Conservation (phyloP, 176 grass and related monocot genomes). For the Urochloa ruziziensis region DNA sequence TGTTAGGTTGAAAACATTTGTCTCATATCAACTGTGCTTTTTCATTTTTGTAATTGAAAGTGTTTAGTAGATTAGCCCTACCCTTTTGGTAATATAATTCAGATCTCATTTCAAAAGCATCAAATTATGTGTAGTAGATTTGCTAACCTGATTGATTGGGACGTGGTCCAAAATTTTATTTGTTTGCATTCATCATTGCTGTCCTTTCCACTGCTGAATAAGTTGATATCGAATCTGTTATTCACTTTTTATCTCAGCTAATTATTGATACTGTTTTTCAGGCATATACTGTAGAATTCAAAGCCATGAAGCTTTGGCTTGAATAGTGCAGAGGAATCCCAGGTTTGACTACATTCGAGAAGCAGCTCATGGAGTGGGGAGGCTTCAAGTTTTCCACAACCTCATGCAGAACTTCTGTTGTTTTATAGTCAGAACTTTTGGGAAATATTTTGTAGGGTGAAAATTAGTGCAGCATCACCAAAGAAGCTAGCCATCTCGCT, state of each 20-base stretch:
- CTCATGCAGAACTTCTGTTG: neutral
- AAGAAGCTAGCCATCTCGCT: neutral
- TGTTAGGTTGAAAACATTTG: neutral
- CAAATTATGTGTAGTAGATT: neutral
- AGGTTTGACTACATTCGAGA: slow-evolving; percentile 10
- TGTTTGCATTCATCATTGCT: neutral
- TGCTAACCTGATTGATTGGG: neutral
- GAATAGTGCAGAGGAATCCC: slow-evolving; percentile 16
- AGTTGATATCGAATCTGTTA: neutral
- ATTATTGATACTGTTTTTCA: slow-evolving; percentile 18
- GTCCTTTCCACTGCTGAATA: neutral
- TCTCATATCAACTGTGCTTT: neutral
- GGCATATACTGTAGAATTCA: slow-evolving; percentile 49
- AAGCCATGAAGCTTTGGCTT: slow-evolving; percentile 36
- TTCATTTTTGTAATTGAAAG: slow-evolving; percentile 6
- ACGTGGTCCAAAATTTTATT: neutral
- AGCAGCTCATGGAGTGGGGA: neutral
- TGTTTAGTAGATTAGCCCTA: neutral
- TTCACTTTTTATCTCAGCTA: neutral
- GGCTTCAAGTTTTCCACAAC: neutral
- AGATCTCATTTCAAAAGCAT: neutral
- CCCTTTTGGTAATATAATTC: neutral
- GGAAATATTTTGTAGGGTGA: slow-evolving; percentile 38
- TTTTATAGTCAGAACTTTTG: neutral
- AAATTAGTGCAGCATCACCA: slow-evolving; percentile 13